A percentile compares a stretch with the other conserved stretches of the same genome.
phyloP scores from a whole-genome alignment of 768 basidiomycete genomes.

The Mycena leptocephala region DNA sequence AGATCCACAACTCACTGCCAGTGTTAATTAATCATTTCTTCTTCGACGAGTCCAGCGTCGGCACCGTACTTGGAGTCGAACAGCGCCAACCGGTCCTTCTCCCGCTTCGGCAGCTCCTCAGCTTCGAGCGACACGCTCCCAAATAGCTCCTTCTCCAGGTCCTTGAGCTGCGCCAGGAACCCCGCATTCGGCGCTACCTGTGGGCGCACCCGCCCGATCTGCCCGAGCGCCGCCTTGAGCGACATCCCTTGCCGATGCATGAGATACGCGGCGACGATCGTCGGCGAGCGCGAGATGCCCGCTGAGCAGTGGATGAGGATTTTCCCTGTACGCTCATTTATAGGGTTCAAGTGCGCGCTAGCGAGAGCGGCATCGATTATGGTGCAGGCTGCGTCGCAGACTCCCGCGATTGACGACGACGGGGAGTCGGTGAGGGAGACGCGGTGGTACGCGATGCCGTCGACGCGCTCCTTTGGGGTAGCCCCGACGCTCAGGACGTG shows the following conservation, averaged over 20 bases:
- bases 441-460: constrained; percentile 54
- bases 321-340: constrained; percentile 45
- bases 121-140: constrained; percentile 51
- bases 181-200: constrained; percentile 59
- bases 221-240: constrained; percentile 55
- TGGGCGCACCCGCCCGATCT: constrained; percentile 53
- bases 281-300: constrained; percentile 64
- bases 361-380: constrained; percentile 51
- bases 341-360: too few relatives aligned
- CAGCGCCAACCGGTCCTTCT: constrained; percentile 52
- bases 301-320: constrained; percentile 64
- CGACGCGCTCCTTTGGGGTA: constrained; percentile 47
- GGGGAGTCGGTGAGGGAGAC: constrained; percentile 55
- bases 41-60: too few relatives aligned
- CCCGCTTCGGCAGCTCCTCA: constrained; percentile 53
- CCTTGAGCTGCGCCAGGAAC: constrained; percentile 61
- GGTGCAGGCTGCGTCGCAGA: constrained; percentile 44
- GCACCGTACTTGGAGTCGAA: too few relatives aligned
- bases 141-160: constrained; percentile 46
- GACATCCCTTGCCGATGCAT: constrained; percentile 55
- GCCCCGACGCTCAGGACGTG: constrained; percentile 60
- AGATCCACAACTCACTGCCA: neutral
- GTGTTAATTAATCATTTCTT: too few relatives aligned
- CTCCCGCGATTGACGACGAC: constrained; percentile 45
- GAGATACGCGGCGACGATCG: constrained; percentile 58